A percentile compares a stretch with the other conserved stretches of the same genome.
Evolutionary conservation across 1,284 basidiomycete species (phyloP).

Genomic region (Irpex lacteus): DNA sequence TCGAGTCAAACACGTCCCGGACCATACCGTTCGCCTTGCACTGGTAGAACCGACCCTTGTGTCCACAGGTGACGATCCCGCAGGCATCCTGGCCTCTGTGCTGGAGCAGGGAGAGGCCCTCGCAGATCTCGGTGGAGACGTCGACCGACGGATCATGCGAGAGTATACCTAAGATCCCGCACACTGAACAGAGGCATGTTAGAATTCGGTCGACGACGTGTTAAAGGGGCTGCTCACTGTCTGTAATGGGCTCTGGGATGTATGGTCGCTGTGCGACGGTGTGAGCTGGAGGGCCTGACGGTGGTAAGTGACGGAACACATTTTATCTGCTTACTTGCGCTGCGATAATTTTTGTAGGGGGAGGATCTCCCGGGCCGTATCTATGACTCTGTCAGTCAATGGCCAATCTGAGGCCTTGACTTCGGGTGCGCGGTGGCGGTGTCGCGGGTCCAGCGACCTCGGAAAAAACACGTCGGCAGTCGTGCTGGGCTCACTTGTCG

Average conservation of each 20-base stretch:
- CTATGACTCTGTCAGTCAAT: too few species aligned
- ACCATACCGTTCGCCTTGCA: conserved; percentile 99
- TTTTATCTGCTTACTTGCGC: conserved; percentile 6
- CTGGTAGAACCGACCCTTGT: conserved; percentile 94
- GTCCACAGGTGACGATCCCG: conserved; percentile 95
- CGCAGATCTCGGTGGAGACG: conserved; percentile 84
- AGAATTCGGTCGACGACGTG: background rate
- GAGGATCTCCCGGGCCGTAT: conserved; percentile 5
- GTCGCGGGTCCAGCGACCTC: conserved; percentile 1
- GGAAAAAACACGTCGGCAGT: background rate
- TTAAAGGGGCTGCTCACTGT: conserved; percentile 5
- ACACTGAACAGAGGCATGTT: conserved; percentile 51
- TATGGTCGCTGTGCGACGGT: background rate
- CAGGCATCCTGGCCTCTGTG: conserved; percentile 98
- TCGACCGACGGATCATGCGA: conserved; percentile 76
- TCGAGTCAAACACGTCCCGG: conserved; percentile 91
- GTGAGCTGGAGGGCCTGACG: background rate
- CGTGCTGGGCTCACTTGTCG: background rate
- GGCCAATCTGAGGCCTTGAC: too few species aligned
- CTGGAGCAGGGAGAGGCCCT: conserved; percentile 88
- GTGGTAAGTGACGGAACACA: background rate
- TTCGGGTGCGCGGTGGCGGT: background rate
- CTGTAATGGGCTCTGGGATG: background rate
- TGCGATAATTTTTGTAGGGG: conserved; percentile 7
- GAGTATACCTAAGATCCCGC: conserved; percentile 85